These are phyloP conservation scores for Lactarius sanguifluus DNA, from an alignment of 768 basidiomycete species.

Conservation along the genomic window DNA sequence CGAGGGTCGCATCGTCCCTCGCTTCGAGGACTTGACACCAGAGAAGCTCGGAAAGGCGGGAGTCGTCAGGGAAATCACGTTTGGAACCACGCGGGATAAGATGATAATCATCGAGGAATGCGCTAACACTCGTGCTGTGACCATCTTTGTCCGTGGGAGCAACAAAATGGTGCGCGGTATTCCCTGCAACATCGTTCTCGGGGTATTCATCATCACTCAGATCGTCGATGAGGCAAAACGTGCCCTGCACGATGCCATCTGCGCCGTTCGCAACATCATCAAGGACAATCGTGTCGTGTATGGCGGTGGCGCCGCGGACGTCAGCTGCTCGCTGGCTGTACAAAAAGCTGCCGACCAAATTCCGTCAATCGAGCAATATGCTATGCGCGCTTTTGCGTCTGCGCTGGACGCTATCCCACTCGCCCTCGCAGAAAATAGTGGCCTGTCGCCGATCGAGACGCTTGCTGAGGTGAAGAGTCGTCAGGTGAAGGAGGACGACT, in stretches of 20 bases:
- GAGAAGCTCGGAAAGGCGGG: slow-evolving; percentile 94
- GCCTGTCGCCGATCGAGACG: slow-evolving; percentile 93
- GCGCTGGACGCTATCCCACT: slow-evolving; percentile 95
- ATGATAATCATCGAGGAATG: slow-evolving; percentile 99
- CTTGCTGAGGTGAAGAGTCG: slow-evolving; percentile 93
- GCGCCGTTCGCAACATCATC: slow-evolving; percentile 93
- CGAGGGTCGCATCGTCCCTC: slow-evolving; percentile 95
- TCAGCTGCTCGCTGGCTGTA: slow-evolving; percentile 91
- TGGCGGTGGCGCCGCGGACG: slow-evolving; percentile 97
- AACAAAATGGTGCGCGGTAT: slow-evolving; percentile 87
- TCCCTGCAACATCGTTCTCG: background rate
- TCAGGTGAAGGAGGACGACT: slow-evolving; percentile 84
- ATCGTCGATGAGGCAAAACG: slow-evolving; percentile 99
- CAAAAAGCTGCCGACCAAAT: slow-evolving; percentile 96
- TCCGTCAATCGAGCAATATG: slow-evolving; percentile 97
- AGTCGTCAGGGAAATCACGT: slow-evolving; percentile 88
- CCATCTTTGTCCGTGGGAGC: slow-evolving; percentile 94
- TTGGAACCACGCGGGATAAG: slow-evolving; percentile 98
- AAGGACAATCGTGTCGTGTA: slow-evolving; percentile 97
- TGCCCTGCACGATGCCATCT: slow-evolving; percentile 95
- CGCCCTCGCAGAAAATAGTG: slow-evolving; percentile 97
- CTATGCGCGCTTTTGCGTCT: slow-evolving; percentile 98
- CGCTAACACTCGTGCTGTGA: slow-evolving; percentile 94
- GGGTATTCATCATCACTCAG: slow-evolving; percentile 42
- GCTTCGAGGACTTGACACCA: slow-evolving; percentile 91